These are phyloP conservation scores for Verticillium dahliae DNA, from an alignment of 2,329 filamentous ascomycete species.

Conservation along the genomic window DNA sequence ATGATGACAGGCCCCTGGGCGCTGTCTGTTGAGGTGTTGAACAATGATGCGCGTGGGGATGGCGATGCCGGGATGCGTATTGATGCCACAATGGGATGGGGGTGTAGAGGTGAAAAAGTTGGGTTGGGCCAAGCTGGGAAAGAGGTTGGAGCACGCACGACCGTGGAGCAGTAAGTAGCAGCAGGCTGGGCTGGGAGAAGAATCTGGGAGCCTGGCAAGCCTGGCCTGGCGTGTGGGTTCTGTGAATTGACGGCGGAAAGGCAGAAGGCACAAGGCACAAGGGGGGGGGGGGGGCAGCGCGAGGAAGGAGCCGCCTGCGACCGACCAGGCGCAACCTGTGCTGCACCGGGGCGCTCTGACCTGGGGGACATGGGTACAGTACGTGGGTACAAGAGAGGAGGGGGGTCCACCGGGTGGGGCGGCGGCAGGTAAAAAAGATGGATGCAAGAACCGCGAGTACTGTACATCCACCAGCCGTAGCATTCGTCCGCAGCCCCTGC, in stretches of 20 bases:
- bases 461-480: no score
- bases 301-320: not conserved
- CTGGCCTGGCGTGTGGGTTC: slow-evolving; percentile 3
- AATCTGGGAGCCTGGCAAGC: not conserved
- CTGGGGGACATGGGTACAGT: not conserved
- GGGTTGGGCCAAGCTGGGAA: slow-evolving; percentile 2
- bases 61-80: slow-evolving; percentile 3
- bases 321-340: not conserved
- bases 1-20: slow-evolving; percentile 3
- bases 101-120: slow-evolving; percentile 5
- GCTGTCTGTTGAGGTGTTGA: slow-evolving; percentile 2
- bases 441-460: not conserved
- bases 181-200: not conserved
- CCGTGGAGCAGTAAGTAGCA: not conserved
- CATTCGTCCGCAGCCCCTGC: no score
- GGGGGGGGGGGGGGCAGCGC: not conserved
- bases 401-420: not conserved
- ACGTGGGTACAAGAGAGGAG: not conserved
- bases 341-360: not conserved
- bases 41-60: slow-evolving; percentile 3
- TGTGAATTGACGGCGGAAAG: slow-evolving; percentile 9
- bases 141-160: not conserved
- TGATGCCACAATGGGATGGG: slow-evolving; percentile 8
- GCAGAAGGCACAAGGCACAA: not conserved
- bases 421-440: not conserved